phyloP scores from a whole-genome alignment of 176 grass and related monocot genomes.

The Avena sativa region DNA sequence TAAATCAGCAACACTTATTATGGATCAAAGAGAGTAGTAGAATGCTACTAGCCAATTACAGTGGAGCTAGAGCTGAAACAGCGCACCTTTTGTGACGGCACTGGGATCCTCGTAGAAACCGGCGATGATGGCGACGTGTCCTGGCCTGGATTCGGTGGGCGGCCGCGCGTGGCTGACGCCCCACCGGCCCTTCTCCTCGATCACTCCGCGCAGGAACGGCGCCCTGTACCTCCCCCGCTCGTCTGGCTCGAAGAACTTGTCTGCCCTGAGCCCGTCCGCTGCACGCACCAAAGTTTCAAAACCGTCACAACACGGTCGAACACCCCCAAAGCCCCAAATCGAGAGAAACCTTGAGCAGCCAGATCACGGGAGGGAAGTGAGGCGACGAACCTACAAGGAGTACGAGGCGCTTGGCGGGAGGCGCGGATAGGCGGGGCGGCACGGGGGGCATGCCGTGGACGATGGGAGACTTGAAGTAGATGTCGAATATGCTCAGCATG shows the following conservation, averaged over 20 bases:
- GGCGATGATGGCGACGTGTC: constrained; percentile 87
- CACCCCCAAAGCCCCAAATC: neutral
- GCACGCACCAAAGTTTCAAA: constrained; percentile 35
- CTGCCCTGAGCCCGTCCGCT: constrained; percentile 93
- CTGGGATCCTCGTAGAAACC: constrained; percentile 90
- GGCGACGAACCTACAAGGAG: constrained; percentile 73
- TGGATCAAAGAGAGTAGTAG: no score
- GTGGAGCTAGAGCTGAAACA: neutral
- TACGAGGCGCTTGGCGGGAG: constrained; percentile 85
- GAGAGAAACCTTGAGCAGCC: neutral
- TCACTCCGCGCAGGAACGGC: constrained; percentile 83
- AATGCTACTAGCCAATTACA: neutral
- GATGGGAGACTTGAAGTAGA: constrained; percentile 98
- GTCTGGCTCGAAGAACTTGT: constrained; percentile 95
- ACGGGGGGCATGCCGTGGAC: constrained; percentile 91
- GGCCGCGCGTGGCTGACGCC: constrained; percentile 93
- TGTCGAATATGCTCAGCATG: constrained; percentile 99
- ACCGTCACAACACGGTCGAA: neutral
- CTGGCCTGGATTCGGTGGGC: constrained; percentile 88
- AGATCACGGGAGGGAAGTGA: neutral
- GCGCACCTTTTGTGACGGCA: constrained; percentile 84
- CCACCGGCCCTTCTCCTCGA: constrained; percentile 81
- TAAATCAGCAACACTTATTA: no score
- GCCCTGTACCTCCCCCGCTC: constrained; percentile 71
- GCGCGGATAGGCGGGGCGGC: constrained; percentile 61